Evolutionary conservation across 2,329 filamentous ascomycete genomes (phyloP).

Genomic region (Microcera coccophila): DNA sequence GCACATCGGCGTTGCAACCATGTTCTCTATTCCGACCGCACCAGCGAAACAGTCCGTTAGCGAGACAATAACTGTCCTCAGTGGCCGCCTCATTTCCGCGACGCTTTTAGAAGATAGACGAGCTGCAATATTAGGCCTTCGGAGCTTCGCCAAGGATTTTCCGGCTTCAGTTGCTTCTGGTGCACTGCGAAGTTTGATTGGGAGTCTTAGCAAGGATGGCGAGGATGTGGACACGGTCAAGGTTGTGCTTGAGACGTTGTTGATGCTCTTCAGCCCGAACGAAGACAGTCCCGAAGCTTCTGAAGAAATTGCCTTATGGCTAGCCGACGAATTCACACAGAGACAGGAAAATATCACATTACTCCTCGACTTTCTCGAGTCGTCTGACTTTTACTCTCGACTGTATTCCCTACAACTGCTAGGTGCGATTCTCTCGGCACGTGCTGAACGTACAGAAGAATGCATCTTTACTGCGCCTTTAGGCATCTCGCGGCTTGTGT

Average conservation of each 20-base stretch:
- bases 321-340: slow-evolving; percentile 97
- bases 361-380: slow-evolving; percentile 83
- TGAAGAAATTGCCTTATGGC: slow-evolving; percentile 91
- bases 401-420: slow-evolving; percentile 89
- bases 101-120: slow-evolving; percentile 92
- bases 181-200: slow-evolving; percentile 83
- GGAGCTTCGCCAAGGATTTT: slow-evolving; percentile 95
- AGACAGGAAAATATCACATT: slow-evolving; percentile 94
- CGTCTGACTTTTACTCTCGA: slow-evolving; percentile 82
- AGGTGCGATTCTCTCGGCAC: slow-evolving; percentile 75
- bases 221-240: slow-evolving; percentile 97
- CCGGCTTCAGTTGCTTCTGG: slow-evolving; percentile 94
- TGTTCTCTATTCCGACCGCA: slow-evolving; percentile 65
- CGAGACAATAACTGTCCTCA: slow-evolving; percentile 88
- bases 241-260: slow-evolving; percentile 86
- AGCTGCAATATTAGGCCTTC: slow-evolving; percentile 84
- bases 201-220: slow-evolving; percentile 77
- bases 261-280: slow-evolving; percentile 81
- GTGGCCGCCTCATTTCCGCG: slow-evolving; percentile 79
- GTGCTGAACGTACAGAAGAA: slow-evolving; percentile 89
- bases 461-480: slow-evolving; percentile 86
- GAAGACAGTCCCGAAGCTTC: slow-evolving; percentile 81
- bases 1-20: slow-evolving; percentile 33
- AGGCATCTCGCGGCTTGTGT: slow-evolving; percentile 81
- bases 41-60: slow-evolving; percentile 94